A percentile compares a stretch with the other conserved stretches of the same genome.
These are phyloP conservation scores for Asterionellopsis glacialis DNA, from an alignment of 108 stramenopile genomes.

Conservation along the genomic window DNA sequence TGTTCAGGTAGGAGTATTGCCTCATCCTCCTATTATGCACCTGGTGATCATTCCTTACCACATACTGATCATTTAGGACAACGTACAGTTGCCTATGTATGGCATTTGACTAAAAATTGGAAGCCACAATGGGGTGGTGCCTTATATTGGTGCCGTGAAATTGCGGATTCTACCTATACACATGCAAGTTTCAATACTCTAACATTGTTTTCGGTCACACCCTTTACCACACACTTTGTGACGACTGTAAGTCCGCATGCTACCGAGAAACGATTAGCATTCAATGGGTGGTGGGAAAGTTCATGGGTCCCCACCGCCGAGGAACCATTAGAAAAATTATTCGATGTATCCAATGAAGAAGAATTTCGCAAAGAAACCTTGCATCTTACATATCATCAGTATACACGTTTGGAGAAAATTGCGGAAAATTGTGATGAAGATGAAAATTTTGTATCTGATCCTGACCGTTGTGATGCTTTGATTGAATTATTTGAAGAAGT, in stretches of 20 bases:
- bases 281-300: slow-evolving; percentile 17
- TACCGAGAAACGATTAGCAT: slow-evolving; percentile 1
- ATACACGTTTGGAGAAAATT: too few species aligned
- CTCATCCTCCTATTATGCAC: not conserved
- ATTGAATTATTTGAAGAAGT: too few species aligned
- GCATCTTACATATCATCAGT: too few species aligned
- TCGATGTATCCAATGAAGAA: too few species aligned
- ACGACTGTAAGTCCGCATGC: slow-evolving; percentile 9
- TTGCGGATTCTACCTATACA: not conserved
- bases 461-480: too few species aligned
- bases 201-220: slow-evolving; percentile 7
- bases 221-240: slow-evolving; percentile 12
- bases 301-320: slow-evolving; percentile 2
- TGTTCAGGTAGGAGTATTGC: slow-evolving; percentile 1
- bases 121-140: slow-evolving; percentile 21
- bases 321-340: not conserved
- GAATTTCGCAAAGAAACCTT: too few species aligned
- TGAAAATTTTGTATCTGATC: too few species aligned
- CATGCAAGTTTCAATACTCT: slow-evolving; percentile 15
- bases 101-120: slow-evolving; percentile 19
- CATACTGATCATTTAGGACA: slow-evolving; percentile 5
- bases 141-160: slow-evolving; percentile 8
- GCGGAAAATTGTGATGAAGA: too few species aligned
- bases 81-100: slow-evolving; percentile 10
- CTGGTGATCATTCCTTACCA: slow-evolving; percentile 16